These are phyloP conservation scores for Limonium bicolor DNA, from an alignment of 148 eudicot species.

Conservation along the genomic window DNA sequence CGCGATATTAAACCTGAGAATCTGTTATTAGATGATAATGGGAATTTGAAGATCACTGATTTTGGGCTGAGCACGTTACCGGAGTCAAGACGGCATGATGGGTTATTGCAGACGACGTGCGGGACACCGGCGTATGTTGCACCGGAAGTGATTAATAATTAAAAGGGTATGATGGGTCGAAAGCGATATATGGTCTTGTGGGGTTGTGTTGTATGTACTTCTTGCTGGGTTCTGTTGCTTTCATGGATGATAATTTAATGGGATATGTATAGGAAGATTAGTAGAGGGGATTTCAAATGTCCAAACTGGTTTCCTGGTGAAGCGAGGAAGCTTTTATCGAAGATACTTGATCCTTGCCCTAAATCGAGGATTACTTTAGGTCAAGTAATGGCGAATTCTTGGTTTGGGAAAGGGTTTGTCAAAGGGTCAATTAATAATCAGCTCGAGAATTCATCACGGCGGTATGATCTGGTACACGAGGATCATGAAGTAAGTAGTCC, in stretches of 20 bases:
- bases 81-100: slow-evolving; percentile 51
- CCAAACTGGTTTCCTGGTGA: slow-evolving; percentile 61
- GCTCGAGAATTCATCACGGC: slow-evolving; percentile 1
- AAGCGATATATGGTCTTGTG: slow-evolving; percentile 91
- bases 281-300: slow-evolving; percentile 43
- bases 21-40: slow-evolving; percentile 48
- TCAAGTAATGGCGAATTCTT: slow-evolving; percentile 39
- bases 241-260: slow-evolving; percentile 32
- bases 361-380: slow-evolving; percentile 26
- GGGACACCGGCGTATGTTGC: slow-evolving; percentile 90
- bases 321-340: slow-evolving; percentile 37
- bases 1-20: slow-evolving; percentile 83
- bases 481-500: too few species aligned
- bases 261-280: slow-evolving; percentile 57
- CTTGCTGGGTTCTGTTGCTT: slow-evolving; percentile 68
- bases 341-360: slow-evolving; percentile 58
- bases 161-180: slow-evolving; percentile 57
- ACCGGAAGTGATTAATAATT: slow-evolving; percentile 68
- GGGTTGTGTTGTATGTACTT: slow-evolving; percentile 54
- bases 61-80: slow-evolving; percentile 59
- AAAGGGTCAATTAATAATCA: background rate
- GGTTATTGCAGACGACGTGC: slow-evolving; percentile 74
- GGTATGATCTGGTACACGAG: too few species aligned
- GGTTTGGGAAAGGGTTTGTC: slow-evolving; percentile 45
- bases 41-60: slow-evolving; percentile 55